Conservation (phyloP, 73 alveolate species). For the Blepharisma japonicum region DNA sequence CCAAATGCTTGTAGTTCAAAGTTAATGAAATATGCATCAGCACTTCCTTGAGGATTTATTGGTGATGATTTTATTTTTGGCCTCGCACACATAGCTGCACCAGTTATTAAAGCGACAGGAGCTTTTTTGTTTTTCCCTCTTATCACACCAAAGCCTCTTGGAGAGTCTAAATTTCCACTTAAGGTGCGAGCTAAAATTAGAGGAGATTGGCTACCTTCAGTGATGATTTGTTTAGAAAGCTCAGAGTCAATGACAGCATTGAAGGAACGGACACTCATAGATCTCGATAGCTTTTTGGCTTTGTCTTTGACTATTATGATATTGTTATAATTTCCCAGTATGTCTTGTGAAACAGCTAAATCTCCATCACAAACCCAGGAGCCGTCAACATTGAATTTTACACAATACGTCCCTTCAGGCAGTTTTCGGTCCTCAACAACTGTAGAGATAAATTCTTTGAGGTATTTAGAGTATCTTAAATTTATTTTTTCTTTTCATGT, state of each 20-base stretch:
- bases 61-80: neutral
- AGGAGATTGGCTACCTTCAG: neutral
- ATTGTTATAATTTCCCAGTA: slow-evolving; percentile 10
- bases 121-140: neutral
- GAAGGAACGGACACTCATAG: slow-evolving; percentile 26
- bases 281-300: neutral
- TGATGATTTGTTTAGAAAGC: neutral
- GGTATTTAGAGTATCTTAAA: neutral
- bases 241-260: neutral
- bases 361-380: slow-evolving; percentile 32
- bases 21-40: slow-evolving; percentile 12
- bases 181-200: neutral
- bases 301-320: slow-evolving; percentile 5
- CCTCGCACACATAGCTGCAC: neutral
- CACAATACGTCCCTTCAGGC: slow-evolving; percentile 22
- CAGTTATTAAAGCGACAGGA: slow-evolving; percentile 14
- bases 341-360: slow-evolving; percentile 14
- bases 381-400: slow-evolving; percentile 31
- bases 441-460: slow-evolving; percentile 20
- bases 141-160: slow-evolving; percentile 8
- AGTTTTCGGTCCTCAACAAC: neutral
- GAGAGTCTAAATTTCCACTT: slow-evolving; percentile 21
- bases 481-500: neutral
- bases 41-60: neutral
- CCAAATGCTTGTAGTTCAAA: neutral